phyloP scores from a whole-genome alignment of 352 stramenopile species.

The Phytophthora rubi region DNA sequence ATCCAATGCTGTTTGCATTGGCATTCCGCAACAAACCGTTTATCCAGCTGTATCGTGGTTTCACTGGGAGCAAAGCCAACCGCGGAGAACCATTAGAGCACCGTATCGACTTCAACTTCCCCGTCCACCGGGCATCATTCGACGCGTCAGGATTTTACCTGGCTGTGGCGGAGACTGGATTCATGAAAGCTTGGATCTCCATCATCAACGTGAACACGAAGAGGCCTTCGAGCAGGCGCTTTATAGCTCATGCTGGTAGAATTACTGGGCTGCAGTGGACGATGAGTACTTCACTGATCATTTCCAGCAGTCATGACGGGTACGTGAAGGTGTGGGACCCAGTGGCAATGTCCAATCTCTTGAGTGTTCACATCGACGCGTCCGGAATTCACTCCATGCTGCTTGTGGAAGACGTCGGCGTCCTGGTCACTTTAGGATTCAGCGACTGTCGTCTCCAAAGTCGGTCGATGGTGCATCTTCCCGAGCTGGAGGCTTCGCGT shows the following conservation, averaged over 20 bases:
- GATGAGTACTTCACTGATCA: slow-evolving; percentile 38
- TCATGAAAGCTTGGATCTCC: slow-evolving; percentile 64
- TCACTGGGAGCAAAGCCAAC: not conserved
- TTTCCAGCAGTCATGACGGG: slow-evolving; percentile 59
- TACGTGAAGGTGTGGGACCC: slow-evolving; percentile 78
- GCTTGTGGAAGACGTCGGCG: slow-evolving; percentile 33
- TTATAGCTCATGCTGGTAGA: slow-evolving; percentile 62
- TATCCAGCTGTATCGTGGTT: slow-evolving; percentile 31
- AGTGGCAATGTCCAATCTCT: slow-evolving; percentile 24
- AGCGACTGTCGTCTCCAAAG: slow-evolving; percentile 54
- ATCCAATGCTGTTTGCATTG: slow-evolving; percentile 23
- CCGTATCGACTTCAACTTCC: slow-evolving; percentile 43
- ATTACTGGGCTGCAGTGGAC: slow-evolving; percentile 66
- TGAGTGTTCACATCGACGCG: slow-evolving; percentile 51
- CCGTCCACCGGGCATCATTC: slow-evolving; percentile 48
- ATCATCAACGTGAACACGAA: slow-evolving; percentile 44
- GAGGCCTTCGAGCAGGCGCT: slow-evolving; percentile 37
- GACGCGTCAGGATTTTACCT: slow-evolving; percentile 46
- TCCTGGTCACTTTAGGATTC: slow-evolving; percentile 45
- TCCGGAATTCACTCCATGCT: slow-evolving; percentile 50
- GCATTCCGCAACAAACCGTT: slow-evolving; percentile 38
- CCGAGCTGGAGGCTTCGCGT: slow-evolving; percentile 50
- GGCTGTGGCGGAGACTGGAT: slow-evolving; percentile 48
- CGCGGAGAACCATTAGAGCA: slow-evolving; percentile 5
- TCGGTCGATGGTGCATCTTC: slow-evolving; percentile 41